phyloP scores from a whole-genome alignment of 805 yeast genomes.

The Teunomyces stri region DNA sequence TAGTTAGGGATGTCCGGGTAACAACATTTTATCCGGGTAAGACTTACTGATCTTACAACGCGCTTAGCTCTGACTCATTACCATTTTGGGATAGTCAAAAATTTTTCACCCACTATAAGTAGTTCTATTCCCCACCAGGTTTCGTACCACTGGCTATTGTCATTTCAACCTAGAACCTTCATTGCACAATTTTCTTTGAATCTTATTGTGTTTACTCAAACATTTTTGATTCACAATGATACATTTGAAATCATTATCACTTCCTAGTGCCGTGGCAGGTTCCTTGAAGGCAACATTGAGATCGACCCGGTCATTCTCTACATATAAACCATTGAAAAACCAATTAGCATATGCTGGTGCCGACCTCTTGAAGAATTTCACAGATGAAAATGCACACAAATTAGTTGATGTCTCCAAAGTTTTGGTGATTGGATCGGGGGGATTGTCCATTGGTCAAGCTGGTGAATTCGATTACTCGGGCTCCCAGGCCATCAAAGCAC shows the following conservation, averaged over 20 bases:
- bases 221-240: slow-evolving; percentile 6
- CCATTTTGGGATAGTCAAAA: slow-evolving; percentile 23
- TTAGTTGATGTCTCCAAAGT: slow-evolving; percentile 86
- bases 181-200: neutral
- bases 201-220: neutral
- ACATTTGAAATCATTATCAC: slow-evolving; percentile 7
- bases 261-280: slow-evolving; percentile 4
- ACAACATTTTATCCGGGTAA: slow-evolving; percentile 11
- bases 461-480: slow-evolving; percentile 98
- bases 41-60: slow-evolving; percentile 26
- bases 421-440: slow-evolving; percentile 94
- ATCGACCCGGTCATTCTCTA: slow-evolving; percentile 6
- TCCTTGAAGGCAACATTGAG: slow-evolving; percentile 2
- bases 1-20: neutral
- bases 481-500: slow-evolving; percentile 95
- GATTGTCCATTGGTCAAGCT: slow-evolving; percentile 95
- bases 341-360: slow-evolving; percentile 57
- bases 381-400: slow-evolving; percentile 58
- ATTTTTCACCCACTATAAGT: slow-evolving; percentile 13
- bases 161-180: neutral
- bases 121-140: slow-evolving; percentile 2
- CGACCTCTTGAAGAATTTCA: slow-evolving; percentile 53
- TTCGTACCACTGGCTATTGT: neutral
- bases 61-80: slow-evolving; percentile 34
- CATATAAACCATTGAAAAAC: slow-evolving; percentile 8